phyloP scores from a whole-genome alignment of 179 eudicot species.

The Beta macrorhiza region DNA sequence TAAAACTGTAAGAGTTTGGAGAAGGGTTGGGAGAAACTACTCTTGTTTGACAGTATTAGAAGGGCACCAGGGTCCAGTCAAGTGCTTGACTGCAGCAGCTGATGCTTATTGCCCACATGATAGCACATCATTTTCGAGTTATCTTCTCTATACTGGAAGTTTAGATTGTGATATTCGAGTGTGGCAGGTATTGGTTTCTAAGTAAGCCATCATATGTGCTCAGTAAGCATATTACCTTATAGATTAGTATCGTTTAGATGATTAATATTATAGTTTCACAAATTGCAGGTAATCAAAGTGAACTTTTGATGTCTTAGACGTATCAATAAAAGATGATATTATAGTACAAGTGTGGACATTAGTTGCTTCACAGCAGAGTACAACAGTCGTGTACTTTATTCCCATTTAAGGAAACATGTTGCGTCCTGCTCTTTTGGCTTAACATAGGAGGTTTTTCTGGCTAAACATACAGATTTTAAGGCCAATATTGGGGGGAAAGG shows the following conservation, averaged over 20 bases:
- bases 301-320: not conserved
- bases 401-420: conserved; percentile 14
- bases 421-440: not conserved
- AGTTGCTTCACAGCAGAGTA: conserved; percentile 5
- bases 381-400: not conserved
- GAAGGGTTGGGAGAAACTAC: conserved; percentile 39
- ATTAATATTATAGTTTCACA: conserved; percentile 12
- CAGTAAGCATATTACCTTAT: conserved; percentile 19
- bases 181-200: conserved; percentile 56
- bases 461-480: conserved; percentile 8
- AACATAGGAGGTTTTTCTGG: not conserved
- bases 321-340: conserved; percentile 8
- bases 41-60: conserved; percentile 68
- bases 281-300: conserved; percentile 6
- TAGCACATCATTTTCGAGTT: conserved; percentile 33
- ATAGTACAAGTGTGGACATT: not conserved
- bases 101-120: conserved; percentile 32
- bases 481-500: not conserved
- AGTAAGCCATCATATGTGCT: conserved; percentile 16
- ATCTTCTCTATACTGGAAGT: conserved; percentile 77
- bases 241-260: conserved; percentile 10
- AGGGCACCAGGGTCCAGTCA: conserved; percentile 76
- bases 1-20: conserved; percentile 90
- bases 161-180: conserved; percentile 76
- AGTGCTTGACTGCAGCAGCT: conserved; percentile 52